Percentiles rank a stretch among this genome's conserved stretches.
phyloP scores from a whole-genome alignment of 2,329 filamentous ascomycete species.

The Coniella vitis region DNA sequence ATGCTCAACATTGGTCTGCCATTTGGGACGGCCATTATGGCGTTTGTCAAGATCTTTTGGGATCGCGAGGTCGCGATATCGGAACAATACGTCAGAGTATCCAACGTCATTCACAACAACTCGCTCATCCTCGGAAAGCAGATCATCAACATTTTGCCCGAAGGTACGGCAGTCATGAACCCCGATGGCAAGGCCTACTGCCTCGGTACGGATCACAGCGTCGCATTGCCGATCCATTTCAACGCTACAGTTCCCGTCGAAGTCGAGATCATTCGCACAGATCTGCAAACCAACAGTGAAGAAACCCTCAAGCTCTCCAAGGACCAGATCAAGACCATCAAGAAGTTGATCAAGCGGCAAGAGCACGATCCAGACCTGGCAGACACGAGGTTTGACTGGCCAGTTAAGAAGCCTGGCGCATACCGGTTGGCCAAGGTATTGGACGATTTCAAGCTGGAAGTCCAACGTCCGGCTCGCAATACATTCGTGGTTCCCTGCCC shows the following conservation, averaged over 20 bases:
- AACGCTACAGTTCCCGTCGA: conserved; percentile 87
- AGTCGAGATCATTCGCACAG: conserved; percentile 82
- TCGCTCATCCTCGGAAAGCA: conserved; percentile 93
- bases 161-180: conserved; percentile 88
- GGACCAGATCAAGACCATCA: conserved; percentile 68
- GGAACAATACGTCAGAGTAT: conserved; percentile 86
- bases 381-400: conserved; percentile 63
- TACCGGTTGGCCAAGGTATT: conserved; percentile 81
- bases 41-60: conserved; percentile 73
- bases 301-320: conserved; percentile 72
- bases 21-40: conserved; percentile 64
- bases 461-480: conserved; percentile 68
- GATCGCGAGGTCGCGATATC: conserved; percentile 89
- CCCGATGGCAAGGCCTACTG: conserved; percentile 77
- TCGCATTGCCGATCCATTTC: conserved; percentile 76
- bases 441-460: conserved; percentile 90
- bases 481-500: conserved; percentile 84
- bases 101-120: conserved; percentile 80
- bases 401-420: conserved; percentile 77
- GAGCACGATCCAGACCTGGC: conserved; percentile 53
- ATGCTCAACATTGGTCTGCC: conserved; percentile 90
- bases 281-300: conserved; percentile 72
- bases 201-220: conserved; percentile 56
- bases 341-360: conserved; percentile 60
- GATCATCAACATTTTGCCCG: conserved; percentile 94